phyloP scores from a whole-genome alignment of 2,329 filamentous ascomycete species.

The Chlorencoelia australis region DNA sequence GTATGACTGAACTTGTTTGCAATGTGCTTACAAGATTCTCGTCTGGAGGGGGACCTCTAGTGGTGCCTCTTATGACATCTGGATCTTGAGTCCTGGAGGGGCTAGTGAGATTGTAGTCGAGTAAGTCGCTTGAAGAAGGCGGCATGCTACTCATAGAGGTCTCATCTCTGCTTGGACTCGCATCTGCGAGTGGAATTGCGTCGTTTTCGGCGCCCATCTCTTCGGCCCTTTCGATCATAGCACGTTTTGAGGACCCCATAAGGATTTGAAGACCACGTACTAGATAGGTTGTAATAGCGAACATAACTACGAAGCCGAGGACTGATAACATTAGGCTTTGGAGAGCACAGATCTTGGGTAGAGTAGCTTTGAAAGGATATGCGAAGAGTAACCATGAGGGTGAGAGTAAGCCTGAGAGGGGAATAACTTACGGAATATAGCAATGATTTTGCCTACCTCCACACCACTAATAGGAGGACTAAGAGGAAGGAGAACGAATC shows the following conservation, averaged over 20 bases:
- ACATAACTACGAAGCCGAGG: slow-evolving; percentile 43
- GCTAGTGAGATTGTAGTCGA: slow-evolving; percentile 10
- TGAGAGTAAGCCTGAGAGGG: neutral
- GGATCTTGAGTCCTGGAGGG: slow-evolving; percentile 23
- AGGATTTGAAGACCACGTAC: slow-evolving; percentile 43
- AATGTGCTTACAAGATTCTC: slow-evolving; percentile 15
- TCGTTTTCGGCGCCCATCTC: slow-evolving; percentile 37
- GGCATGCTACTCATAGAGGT: slow-evolving; percentile 10
- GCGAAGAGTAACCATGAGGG: neutral
- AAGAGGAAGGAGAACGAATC: slow-evolving; percentile 47
- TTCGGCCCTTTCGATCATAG: slow-evolving; percentile 40
- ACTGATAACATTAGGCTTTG: slow-evolving; percentile 33
- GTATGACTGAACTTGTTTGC: no score
- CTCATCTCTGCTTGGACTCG: slow-evolving; percentile 11
- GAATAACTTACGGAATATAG: slow-evolving; percentile 40
- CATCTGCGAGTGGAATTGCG: slow-evolving; percentile 36
- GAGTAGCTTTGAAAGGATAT: no score
- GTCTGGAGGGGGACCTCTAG: slow-evolving; percentile 4
- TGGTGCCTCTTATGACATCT: slow-evolving; percentile 18
- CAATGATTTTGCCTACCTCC: slow-evolving; percentile 50
- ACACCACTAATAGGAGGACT: slow-evolving; percentile 41
- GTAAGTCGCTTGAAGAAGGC: slow-evolving; percentile 3
- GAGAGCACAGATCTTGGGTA: no score
- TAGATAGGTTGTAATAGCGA: slow-evolving; percentile 43
- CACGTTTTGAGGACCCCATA: slow-evolving; percentile 41